phyloP scores from a whole-genome alignment of 2,329 filamentous ascomycete genomes.

The Falciphora oryzae region DNA sequence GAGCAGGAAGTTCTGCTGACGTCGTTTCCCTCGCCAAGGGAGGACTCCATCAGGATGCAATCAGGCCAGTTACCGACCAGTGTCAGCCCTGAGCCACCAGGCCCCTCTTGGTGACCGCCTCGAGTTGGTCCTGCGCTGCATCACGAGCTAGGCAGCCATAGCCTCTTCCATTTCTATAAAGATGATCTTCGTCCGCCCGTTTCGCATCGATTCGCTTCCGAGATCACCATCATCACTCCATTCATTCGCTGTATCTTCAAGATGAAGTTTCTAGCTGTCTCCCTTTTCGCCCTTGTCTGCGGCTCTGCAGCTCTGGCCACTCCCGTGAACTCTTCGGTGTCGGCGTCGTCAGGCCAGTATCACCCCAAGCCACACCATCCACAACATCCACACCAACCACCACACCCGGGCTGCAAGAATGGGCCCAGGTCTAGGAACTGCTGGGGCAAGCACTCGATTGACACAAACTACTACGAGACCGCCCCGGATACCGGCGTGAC shows the following conservation, averaged over 20 bases:
- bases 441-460: constrained; percentile 44
- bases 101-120: background rate
- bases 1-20: background rate
- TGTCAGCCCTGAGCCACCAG: background rate
- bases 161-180: background rate
- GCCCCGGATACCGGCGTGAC: constrained; percentile 42
- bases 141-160: background rate
- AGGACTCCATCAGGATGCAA: constrained; percentile 1
- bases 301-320: constrained; percentile 4
- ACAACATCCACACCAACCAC: background rate
- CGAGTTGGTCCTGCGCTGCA: background rate
- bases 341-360: background rate
- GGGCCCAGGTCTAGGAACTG: constrained; percentile 21
- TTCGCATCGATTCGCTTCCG: background rate
- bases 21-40: background rate
- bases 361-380: background rate
- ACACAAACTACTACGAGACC: constrained; percentile 38
- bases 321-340: constrained; percentile 1
- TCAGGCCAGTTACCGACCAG: background rate
- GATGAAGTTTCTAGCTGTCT: constrained; percentile 6
- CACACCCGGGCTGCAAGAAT: constrained; percentile 17
- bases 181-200: background rate
- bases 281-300: constrained; percentile 1
- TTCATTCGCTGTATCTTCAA: constrained; percentile 1
- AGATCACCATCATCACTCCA: constrained; percentile 2